These are phyloP conservation scores for Lipomyces kockii DNA, from an alignment of 805 yeast species.

Conservation along the genomic window DNA sequence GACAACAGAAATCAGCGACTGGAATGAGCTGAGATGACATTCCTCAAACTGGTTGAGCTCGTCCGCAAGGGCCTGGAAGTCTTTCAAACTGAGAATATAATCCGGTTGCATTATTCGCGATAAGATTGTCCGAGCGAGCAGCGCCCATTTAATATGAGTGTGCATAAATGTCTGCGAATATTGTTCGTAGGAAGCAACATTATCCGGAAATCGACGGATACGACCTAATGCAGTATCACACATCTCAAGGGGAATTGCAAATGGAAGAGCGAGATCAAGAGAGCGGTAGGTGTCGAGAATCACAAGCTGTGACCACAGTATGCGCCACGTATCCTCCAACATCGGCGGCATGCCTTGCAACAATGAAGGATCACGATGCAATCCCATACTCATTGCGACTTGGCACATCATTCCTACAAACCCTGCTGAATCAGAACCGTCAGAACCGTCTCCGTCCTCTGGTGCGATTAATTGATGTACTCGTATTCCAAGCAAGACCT, in stretches of 20 bases:
- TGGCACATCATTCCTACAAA: constrained; percentile 38
- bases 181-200: constrained; percentile 17
- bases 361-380: constrained; percentile 42
- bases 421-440: constrained; percentile 37
- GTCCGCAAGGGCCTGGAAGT: constrained; percentile 10
- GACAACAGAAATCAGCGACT: constrained; percentile 25
- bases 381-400: constrained; percentile 40
- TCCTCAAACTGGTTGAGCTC: constrained; percentile 28
- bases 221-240: constrained; percentile 20
- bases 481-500: constrained; percentile 37
- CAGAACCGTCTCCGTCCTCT: constrained; percentile 39
- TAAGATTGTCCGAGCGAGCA: constrained; percentile 24
- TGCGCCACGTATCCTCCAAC: constrained; percentile 36
- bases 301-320: constrained; percentile 40
- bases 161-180: constrained; percentile 18
- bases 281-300: constrained; percentile 38
- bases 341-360: constrained; percentile 32
- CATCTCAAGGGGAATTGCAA: constrained; percentile 28
- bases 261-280: constrained; percentile 34
- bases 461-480: constrained; percentile 37
- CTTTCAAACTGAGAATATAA: constrained; percentile 8
- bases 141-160: constrained; percentile 29
- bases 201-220: constrained; percentile 1
- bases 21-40: constrained; percentile 28
- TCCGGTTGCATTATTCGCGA: constrained; percentile 19